Conservation (phyloP, 2,329 filamentous ascomycete species). For the Fusarium clavum region DNA sequence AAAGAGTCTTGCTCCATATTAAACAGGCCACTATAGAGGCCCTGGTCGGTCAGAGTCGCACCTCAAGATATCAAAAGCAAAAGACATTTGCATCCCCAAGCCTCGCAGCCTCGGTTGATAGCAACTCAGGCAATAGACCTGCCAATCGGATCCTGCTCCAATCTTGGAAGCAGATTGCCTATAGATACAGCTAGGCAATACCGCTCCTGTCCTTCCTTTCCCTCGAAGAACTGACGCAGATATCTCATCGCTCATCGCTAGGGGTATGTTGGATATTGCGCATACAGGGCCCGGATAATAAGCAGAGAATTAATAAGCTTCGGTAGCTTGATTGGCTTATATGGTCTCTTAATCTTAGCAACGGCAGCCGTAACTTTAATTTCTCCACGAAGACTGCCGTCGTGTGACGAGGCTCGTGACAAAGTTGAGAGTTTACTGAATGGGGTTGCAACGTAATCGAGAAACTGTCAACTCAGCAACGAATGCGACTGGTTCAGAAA, state of each 20-base stretch:
- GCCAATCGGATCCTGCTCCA: background rate
- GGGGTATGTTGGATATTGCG: background rate
- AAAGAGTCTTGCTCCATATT: background rate
- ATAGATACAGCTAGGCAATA: background rate
- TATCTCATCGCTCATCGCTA: background rate
- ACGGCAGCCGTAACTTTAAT: background rate
- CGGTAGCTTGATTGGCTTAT: background rate
- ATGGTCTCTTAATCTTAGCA: background rate
- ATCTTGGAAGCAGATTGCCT: background rate
- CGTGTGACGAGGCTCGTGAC: background rate
- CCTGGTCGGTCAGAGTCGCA: background rate
- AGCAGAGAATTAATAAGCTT: background rate
- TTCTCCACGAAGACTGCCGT: background rate
- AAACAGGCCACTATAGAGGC: background rate
- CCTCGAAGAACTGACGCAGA: background rate
- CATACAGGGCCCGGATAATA: background rate
- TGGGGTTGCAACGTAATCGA: background rate
- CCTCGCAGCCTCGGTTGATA: background rate
- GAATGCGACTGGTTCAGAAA: conserved; percentile 25
- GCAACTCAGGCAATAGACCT: background rate
- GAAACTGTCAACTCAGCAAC: conserved; percentile 21
- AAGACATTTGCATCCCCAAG: background rate
- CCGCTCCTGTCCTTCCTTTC: background rate
- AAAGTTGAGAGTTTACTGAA: background rate
- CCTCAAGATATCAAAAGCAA: background rate